Conservation (phyloP, 2,329 filamentous ascomycete genomes). For the Fusarium udum region DNA sequence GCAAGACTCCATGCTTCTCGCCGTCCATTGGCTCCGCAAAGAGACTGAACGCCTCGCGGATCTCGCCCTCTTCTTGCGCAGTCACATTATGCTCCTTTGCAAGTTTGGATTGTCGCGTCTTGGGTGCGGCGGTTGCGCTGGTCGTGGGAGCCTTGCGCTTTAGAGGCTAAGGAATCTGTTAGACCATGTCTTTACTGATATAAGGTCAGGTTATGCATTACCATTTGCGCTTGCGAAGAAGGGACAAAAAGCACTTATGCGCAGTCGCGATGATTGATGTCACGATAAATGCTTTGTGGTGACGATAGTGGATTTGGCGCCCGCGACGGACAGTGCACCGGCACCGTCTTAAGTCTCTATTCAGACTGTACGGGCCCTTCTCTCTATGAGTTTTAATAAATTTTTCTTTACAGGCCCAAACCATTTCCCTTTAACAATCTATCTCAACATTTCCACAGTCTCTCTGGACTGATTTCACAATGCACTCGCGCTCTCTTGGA, state of each 20-base stretch:
- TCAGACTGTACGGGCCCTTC: slow-evolving; percentile 32
- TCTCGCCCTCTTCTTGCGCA: slow-evolving; percentile 86
- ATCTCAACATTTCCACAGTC: slow-evolving; percentile 1
- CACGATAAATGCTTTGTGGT: slow-evolving; percentile 22
- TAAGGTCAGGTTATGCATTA: background rate
- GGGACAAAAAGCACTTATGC: background rate
- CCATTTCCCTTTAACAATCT: background rate
- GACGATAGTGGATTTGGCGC: slow-evolving; percentile 14
- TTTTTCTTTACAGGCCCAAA: slow-evolving; percentile 11
- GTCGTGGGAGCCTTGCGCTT: slow-evolving; percentile 59
- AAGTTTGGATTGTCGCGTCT: slow-evolving; percentile 79
- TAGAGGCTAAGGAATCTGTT: slow-evolving; percentile 54
- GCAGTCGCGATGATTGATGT: slow-evolving; percentile 33
- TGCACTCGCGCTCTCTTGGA: slow-evolving; percentile 7
- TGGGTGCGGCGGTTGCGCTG: slow-evolving; percentile 44
- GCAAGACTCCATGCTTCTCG: slow-evolving; percentile 77
- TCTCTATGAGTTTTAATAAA: slow-evolving; percentile 9
- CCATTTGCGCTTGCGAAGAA: slow-evolving; percentile 25
- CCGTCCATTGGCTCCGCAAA: slow-evolving; percentile 78
- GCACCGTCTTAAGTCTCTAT: accelerated
- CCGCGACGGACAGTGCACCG: slow-evolving; percentile 13
- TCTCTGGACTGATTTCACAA: background rate
- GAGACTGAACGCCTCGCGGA: slow-evolving; percentile 87
- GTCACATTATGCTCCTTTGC: slow-evolving; percentile 91
- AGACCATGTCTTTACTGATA: background rate